Conservation (phyloP, 202 grass and related monocot species). For the Setaria italica region DNA sequence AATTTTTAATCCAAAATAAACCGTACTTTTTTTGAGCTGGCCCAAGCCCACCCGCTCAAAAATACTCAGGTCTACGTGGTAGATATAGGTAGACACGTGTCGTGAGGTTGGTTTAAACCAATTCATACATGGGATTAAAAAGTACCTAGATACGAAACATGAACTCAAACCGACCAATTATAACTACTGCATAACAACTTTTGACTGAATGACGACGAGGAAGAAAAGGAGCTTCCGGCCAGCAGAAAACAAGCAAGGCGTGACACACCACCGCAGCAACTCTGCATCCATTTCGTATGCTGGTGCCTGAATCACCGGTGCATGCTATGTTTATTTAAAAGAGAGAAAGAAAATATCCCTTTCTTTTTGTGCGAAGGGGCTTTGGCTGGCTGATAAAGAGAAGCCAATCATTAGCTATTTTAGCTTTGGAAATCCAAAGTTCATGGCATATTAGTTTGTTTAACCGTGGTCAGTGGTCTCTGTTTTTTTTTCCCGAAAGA, state of each 20-base stretch:
- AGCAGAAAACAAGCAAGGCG: not conserved
- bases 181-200: not conserved
- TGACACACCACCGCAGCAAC: not conserved
- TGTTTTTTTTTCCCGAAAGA: no score
- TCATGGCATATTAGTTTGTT: not conserved
- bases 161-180: not conserved
- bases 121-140: no score
- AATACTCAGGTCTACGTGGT: no score
- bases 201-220: not conserved
- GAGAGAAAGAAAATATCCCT: not conserved
- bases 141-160: no score
- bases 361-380: not conserved
- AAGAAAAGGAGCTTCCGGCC: not conserved
- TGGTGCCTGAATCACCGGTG: conserved; percentile 25
- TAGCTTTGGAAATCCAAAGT: not conserved
- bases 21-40: no score
- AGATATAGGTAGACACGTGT: no score
- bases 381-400: not conserved
- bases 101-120: no score
- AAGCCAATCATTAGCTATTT: not conserved
- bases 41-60: no score
- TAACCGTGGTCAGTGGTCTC: not conserved
- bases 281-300: not conserved
- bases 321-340: not conserved
- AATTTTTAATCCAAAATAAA: no score